Conservation (phyloP, 495 filamentous ascomycete genomes). For the Acidiella bohemica region DNA sequence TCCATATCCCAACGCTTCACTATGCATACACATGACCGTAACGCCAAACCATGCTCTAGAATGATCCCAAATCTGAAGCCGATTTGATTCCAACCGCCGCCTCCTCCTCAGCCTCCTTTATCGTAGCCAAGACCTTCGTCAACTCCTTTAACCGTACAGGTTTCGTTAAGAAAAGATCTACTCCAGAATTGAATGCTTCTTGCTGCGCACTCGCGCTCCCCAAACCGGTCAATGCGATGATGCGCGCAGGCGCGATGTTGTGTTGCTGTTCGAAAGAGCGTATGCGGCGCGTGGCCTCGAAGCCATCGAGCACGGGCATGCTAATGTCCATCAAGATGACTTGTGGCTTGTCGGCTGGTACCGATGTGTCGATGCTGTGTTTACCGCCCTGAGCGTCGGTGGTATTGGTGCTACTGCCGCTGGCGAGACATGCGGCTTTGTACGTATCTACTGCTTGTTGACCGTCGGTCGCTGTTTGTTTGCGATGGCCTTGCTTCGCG, state of each 20-base stretch:
- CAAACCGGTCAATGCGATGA: slow-evolving; percentile 20
- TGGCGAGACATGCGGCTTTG: slow-evolving; percentile 6
- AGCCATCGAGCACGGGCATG: slow-evolving; percentile 18
- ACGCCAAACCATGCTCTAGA: too few relatives aligned
- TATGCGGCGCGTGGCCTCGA: slow-evolving; percentile 13
- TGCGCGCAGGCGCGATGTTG: slow-evolving; percentile 3
- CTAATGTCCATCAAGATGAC: slow-evolving; percentile 20
- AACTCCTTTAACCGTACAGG: slow-evolving; percentile 19
- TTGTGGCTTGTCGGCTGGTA: slow-evolving; percentile 2
- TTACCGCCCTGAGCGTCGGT: background rate
- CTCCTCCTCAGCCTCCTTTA: background rate
- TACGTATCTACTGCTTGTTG: slow-evolving; percentile 10
- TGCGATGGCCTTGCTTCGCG: slow-evolving; percentile 4
- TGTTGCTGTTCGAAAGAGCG: slow-evolving; percentile 9
- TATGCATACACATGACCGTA: too few relatives aligned
- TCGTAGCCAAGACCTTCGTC: slow-evolving; percentile 10
- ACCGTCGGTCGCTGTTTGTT: slow-evolving; percentile 4
- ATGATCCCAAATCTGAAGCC: too few relatives aligned
- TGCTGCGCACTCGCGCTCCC: slow-evolving; percentile 12
- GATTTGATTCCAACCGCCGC: too few relatives aligned
- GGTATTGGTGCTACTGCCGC: background rate
- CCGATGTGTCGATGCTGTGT: background rate
- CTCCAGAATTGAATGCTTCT: slow-evolving; percentile 14
- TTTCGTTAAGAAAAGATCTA: slow-evolving; percentile 20
- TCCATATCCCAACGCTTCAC: too few relatives aligned